phyloP scores from a whole-genome alignment of 1,284 basidiomycete genomes.

The Flammula alnicola region DNA sequence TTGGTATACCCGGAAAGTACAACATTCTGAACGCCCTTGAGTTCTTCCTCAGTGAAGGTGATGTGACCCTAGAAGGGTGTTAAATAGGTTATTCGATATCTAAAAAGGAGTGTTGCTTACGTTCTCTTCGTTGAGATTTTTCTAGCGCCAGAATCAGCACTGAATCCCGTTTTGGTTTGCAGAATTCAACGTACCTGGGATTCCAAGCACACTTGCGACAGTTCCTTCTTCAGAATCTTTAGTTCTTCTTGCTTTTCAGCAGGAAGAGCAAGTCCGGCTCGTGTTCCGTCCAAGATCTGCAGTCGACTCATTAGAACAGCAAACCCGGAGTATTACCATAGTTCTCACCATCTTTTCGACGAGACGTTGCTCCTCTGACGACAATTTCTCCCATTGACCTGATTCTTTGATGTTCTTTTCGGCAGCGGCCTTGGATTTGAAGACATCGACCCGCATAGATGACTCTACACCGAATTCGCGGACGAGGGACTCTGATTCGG shows the following conservation, averaged over 20 bases:
- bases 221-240: constrained; percentile 65
- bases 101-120: constrained; percentile 40
- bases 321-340: no score
- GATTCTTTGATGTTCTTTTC: constrained; percentile 66
- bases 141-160: constrained; percentile 44
- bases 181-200: constrained; percentile 59
- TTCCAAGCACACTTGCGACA: constrained; percentile 72
- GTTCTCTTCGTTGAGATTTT: constrained; percentile 88
- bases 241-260: constrained; percentile 63
- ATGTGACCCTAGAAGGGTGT: constrained; percentile 52
- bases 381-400: constrained; percentile 60
- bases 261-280: constrained; percentile 75
- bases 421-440: constrained; percentile 69
- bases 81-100: neutral
- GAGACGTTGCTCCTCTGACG: constrained; percentile 70
- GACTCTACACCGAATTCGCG: constrained; percentile 72
- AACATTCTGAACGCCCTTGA: constrained; percentile 79
- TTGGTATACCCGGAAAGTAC: constrained; percentile 77
- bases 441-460: constrained; percentile 80
- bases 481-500: constrained; percentile 68
- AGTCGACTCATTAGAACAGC: no score
- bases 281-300: constrained; percentile 71
- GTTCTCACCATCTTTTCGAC: constrained; percentile 68
- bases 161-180: constrained; percentile 3
- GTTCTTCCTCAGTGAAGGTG: constrained; percentile 70